Base-by-base conservation (phyloP, 768 basidiomycete species). In the Amanita phalloides region DNA sequence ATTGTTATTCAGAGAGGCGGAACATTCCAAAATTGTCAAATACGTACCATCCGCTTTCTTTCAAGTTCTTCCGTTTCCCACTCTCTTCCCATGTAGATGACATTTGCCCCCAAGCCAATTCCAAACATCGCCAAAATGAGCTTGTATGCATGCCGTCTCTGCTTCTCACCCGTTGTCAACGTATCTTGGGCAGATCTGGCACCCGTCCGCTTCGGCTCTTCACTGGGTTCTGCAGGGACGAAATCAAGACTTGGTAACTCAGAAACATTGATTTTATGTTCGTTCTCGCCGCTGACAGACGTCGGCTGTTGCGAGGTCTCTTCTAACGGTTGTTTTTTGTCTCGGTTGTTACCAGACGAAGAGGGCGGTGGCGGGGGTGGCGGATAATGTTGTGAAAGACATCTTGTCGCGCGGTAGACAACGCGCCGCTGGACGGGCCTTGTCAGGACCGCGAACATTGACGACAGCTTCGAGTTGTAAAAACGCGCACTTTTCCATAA, bases 111-210 rank as follows among this genome's bases (percentile, higher is more conserved):
- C 3, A 85, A 64, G 3, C 77, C 88, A 9, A 82, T 60, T 3
- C 72, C 68, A 6, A 88, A 61, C 32, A 82, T 41, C 0, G 64
- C 78, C 41, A 86, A 61, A 17, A 78, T 72, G 1, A 81, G 58
- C 33, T 85, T 69, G 4, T 78, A 74, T 58, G 82, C 65, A 54
- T 74, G 67, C 55, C 77, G 69, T 54, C 90, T 74, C 60, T 75
- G 75, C 57, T 77, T 74, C 66, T 96, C 95, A 55, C 84, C 85
- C 47, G 82, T 82, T 14, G 86, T 86, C 49, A 91, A 74, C 11
- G 82, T 79, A 47, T 85, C 83, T 58, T 84, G 87, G 13, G 86
- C 84, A 2, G 87, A 90, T 62, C 70, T 74, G 47, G 89, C 89
- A 11, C 89, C 88, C 0, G 88, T 90, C 48, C 81, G 71, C 54